Evolutionary conservation across 768 basidiomycete genomes (phyloP), one percentile per base, ranked within the genome.

Genomic region (Cubamyces lactineus): DNA sequence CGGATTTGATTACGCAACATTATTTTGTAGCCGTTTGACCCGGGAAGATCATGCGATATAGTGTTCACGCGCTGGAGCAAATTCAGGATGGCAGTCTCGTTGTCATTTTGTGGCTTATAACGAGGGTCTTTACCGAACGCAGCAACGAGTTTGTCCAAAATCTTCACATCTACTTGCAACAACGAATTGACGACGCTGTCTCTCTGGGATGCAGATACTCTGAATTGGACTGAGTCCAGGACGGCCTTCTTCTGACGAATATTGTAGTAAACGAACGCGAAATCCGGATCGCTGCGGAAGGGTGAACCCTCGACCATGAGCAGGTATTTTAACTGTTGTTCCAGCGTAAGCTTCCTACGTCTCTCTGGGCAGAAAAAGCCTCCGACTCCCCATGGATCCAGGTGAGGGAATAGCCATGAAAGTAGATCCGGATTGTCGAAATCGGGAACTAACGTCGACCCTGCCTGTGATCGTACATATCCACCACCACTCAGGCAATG

Each of bases 201-300:
- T 6, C 23, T 30, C 23, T 53, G 8, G 0, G 52, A 53, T 1
- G 39, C 34, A 7, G 7, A 21, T 2, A 67, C 63, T 3, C 38
- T 2, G 34, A 64, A 67, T 1, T 19, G 5, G 0, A 51, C 53
- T 3, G 55, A 51, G 1, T 24, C 24, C 7, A 34, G 62, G 4
- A 67, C 66, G 0, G 49, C 13, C n/a, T 52, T 46, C 48, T 69
- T 69, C n/a, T 64, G 66, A 2, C 57, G 12, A 12, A 69, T 66
- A 21, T 46, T 67, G 26, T 57, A 67, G 40, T 53, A 68, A 3
- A 68, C 64, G 26, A 64, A 68, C 0, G 59, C 67, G 38, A 68
- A 68, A 9, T 62, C 57, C 0, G 62, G 38, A 53, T 53, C 63
- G 38, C 17, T 28, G 46, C 24, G 21, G 38, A 64, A 64, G 5